Base-by-base conservation (phyloP, 2,329 filamentous ascomycete genomes). In the Colletotrichum lupini region DNA sequence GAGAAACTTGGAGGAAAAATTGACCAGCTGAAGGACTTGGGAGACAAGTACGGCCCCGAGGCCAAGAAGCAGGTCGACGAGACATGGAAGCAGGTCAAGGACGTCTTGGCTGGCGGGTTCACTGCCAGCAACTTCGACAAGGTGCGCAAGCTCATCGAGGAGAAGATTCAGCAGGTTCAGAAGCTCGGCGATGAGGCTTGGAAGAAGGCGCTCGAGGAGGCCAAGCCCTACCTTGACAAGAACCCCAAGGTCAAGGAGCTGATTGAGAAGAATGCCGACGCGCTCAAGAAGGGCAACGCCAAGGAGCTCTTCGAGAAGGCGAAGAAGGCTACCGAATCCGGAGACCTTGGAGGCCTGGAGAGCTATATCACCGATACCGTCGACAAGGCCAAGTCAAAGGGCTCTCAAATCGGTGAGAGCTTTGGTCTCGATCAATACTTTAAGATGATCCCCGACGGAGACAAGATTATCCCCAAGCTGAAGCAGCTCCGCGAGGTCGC, bases 1-100 rank as follows among this genome's bases (percentile, higher is more conserved):
- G 88, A 94, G 79, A 92, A 93, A 83, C 82, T 95, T 9, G 93
- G 93, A 16, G 90, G 89, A 12, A 91, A 89, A 76, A 82, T 93
- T 57, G 89, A 93, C 62, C 88, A 93, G 80, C 84, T 95, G 62
- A 93, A 94, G 87, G 81, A 91, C 76, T 87, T 94, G 81, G 91
- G 91, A 30, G 89, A 94, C 16, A 85, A 90, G 72, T 92, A 93
- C 77, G 93, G 93, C 0, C 93, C 93, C 0, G 92, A 95, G 79
- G 93, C 92, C 0, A 94, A 94, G 88, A 92, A 94, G 86, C 88
- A 94, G 81, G 88, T 93, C 5, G 91, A 95, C 68, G 86, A 92
- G 81, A 93, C 92, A 1, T 94, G 92, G 89, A 80, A 87, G 32
- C 88, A 95, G 80, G 84, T 94, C 76, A 87, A 87, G 76, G 89